Evolutionary conservation across 192 early-diverging fungal species (phyloP).

Genomic region (Rhizoclosmatium sp.): DNA sequence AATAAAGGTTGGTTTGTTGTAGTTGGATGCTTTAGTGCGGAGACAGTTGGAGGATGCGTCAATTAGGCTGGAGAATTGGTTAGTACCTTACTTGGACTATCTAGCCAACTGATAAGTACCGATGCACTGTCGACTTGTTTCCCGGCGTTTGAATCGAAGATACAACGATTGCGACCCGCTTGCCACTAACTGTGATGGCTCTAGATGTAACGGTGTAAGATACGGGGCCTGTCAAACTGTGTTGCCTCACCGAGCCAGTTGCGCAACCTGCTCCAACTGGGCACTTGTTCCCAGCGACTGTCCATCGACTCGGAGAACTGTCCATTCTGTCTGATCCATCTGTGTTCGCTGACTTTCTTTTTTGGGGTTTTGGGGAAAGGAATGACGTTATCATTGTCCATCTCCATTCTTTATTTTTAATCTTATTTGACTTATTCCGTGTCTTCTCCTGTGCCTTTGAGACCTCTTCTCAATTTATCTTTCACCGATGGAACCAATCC

Average conservation of each 20-base stretch:
- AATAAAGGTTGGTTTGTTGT: neutral
- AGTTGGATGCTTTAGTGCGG: neutral
- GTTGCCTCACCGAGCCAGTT: neutral
- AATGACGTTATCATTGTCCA: too few relatives aligned
- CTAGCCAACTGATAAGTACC: neutral
- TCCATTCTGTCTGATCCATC: neutral
- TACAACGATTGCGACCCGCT: slow-evolving; percentile 17
- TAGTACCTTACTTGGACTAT: neutral
- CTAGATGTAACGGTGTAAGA: neutral
- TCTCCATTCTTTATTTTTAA: too few relatives aligned
- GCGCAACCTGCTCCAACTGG: neutral
- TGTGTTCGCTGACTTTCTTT: neutral
- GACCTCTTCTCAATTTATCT: too few relatives aligned
- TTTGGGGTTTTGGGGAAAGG: too few relatives aligned
- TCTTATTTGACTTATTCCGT: too few relatives aligned
- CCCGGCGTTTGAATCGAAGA: slow-evolving; percentile 8
- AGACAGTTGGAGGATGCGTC: slow-evolving; percentile 16
- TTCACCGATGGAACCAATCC: too few relatives aligned
- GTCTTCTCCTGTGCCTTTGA: too few relatives aligned
- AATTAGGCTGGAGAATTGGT: slow-evolving; percentile 1
- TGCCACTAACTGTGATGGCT: neutral
- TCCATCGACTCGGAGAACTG: slow-evolving; percentile 8
- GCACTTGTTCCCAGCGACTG: neutral
- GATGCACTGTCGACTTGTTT: neutral
- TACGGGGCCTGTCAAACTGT: neutral